Conservation (phyloP, 2,329 filamentous ascomycete species). For the Davidsoniella virescens region DNA sequence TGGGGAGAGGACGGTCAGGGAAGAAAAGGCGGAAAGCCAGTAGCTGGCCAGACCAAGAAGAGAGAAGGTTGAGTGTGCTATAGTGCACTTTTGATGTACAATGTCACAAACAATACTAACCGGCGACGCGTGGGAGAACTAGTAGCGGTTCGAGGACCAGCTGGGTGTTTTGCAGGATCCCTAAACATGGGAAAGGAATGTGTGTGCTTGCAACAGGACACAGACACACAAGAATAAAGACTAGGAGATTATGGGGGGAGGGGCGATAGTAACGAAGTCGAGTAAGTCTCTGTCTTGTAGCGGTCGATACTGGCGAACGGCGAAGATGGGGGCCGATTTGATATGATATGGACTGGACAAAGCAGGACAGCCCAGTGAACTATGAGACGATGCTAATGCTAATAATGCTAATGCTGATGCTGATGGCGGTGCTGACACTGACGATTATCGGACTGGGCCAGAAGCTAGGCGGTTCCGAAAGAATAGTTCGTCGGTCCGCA, state of each 20-base stretch:
- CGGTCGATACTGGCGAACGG: conserved; percentile 20
- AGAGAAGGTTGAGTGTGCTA: neutral
- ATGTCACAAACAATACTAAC: conserved; percentile 1
- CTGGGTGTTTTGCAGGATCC: conserved; percentile 7
- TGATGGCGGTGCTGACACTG: conserved; percentile 1
- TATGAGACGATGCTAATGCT: too few species aligned
- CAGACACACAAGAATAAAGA: conserved; percentile 10
- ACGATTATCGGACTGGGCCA: conserved; percentile 6
- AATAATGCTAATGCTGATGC: neutral
- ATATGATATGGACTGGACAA: too few species aligned
- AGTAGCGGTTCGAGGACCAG: conserved; percentile 8
- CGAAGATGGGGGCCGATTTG: neutral
- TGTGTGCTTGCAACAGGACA: conserved; percentile 20
- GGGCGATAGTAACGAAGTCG: conserved; percentile 12
- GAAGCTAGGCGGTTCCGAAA: conserved; percentile 8
- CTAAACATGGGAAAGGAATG: conserved; percentile 14
- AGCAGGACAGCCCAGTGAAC: too few species aligned
- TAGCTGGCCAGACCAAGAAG: neutral
- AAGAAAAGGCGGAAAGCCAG: neutral
- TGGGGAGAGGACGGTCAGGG: too few species aligned
- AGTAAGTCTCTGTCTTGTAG: conserved; percentile 40
- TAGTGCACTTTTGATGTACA: too few species aligned
- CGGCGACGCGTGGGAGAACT: conserved; percentile 6
- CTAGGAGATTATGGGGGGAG: too few species aligned
- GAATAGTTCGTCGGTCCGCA: neutral